phyloP scores from a whole-genome alignment of 495 filamentous ascomycete genomes.

The Bombardia bombarda region DNA sequence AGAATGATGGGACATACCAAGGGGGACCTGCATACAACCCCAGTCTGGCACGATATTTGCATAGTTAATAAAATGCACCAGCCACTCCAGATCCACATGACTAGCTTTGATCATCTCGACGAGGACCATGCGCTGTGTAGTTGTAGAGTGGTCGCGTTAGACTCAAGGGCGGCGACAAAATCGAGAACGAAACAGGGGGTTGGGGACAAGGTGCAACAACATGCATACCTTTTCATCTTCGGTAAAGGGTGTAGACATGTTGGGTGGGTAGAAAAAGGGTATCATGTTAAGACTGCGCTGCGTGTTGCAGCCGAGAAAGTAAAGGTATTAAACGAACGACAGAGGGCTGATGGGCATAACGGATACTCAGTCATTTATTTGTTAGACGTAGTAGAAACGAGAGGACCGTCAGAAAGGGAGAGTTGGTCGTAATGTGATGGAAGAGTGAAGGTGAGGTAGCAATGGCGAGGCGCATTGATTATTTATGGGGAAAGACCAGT shows the following conservation, averaged over 20 bases:
- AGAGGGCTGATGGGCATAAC: slow-evolving; percentile 15
- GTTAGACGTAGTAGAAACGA: slow-evolving; percentile 11
- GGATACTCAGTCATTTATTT: slow-evolving; percentile 34
- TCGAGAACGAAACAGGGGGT: slow-evolving; percentile 8
- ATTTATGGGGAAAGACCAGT: slow-evolving; percentile 2
- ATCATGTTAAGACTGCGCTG: slow-evolving; percentile 31
- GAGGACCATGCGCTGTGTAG: slow-evolving; percentile 42
- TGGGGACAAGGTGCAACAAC: slow-evolving; percentile 6
- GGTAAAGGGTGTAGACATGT: too few species aligned
- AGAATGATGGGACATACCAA: slow-evolving; percentile 25
- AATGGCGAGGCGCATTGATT: slow-evolving; percentile 26
- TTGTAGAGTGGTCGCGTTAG: not conserved
- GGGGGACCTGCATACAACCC: slow-evolving; percentile 38
- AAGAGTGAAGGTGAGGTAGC: slow-evolving; percentile 11
- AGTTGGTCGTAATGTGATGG: slow-evolving; percentile 17
- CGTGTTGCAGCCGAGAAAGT: slow-evolving; percentile 21
- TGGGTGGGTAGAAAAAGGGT: too few species aligned
- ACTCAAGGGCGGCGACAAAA: not conserved
- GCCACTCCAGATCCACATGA: slow-evolving; percentile 34
- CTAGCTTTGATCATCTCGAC: slow-evolving; percentile 48
- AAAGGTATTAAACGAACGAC: too few species aligned
- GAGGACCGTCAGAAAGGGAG: too few species aligned
- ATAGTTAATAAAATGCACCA: slow-evolving; percentile 44
- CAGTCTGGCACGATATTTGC: slow-evolving; percentile 28
- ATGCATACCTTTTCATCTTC: slow-evolving; percentile 44